Base-by-base conservation (phyloP, 352 stramenopile species). In the Phytophthora pini region DNA sequence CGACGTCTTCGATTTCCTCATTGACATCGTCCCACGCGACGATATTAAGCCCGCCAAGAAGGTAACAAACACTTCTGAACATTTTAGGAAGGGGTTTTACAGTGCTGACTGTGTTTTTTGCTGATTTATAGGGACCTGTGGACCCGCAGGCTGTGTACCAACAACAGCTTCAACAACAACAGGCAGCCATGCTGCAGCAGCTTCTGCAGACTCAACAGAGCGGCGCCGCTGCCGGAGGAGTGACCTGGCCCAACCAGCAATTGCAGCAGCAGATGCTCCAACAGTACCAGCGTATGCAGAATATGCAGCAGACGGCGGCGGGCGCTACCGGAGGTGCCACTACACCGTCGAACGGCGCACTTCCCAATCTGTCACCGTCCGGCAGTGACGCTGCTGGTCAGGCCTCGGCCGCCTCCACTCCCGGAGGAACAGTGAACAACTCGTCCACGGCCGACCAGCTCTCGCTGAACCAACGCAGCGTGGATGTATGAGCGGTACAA, bases 1-100 rank as follows among this genome's bases (percentile, higher is more conserved):
- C 45, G 91, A 97, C 56, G 89, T 96, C 24, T 97, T 97, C 56
- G 91, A 97, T 59, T 97, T 97, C 62, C 80, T 97, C 27, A 97
- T 97, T 39, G 91, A 97, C 60, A 95, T 97, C 53, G 89, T 97
- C 38, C 91, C 91, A 7, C 79, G 87, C 8, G 88, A 96, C 48
- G 88, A 96, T 58, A 90, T 96, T 56, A 96, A 94, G 67, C 85
- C 87, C 0, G 80, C 84, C 47, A 96, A 96, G 62, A 96, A 96
- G 80, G 84, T 90, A 36, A 53, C 1, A 20, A 4, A 26, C 31
- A 20, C 54, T 13, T 5, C 5, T 4, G 26, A 27, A 50, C 24
- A 24, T 13, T 47, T 7, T 31, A 13, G 17, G 17, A 40, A 5
- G 8, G 27, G 24, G 12, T 10, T 48, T 52, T 55, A 7, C 32